Evolutionary conservation across 2,329 filamentous ascomycete genomes (phyloP).

Genomic region (Colletotrichum agaves): DNA sequence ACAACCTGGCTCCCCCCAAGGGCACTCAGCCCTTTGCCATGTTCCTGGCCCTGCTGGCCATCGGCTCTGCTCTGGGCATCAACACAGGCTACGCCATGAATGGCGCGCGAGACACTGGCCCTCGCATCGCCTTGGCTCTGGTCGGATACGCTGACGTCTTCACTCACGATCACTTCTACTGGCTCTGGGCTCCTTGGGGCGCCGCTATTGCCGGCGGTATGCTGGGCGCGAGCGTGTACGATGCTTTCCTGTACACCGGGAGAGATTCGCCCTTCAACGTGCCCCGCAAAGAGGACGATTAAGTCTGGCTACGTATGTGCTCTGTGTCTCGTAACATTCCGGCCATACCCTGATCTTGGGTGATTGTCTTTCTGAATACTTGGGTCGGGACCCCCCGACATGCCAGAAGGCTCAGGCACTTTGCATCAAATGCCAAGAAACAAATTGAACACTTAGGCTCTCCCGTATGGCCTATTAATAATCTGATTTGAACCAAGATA

Average conservation of each 20-base stretch:
- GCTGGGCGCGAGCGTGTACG: conserved; percentile 45
- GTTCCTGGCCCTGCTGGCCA: conserved; percentile 47
- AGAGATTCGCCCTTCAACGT: conserved; percentile 32
- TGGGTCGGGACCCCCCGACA: too few relatives aligned
- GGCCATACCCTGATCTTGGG: too few relatives aligned
- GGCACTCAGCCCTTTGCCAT: conserved; percentile 51
- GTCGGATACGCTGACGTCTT: conserved; percentile 47
- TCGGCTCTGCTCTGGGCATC: conserved; percentile 50
- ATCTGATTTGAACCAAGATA: too few relatives aligned
- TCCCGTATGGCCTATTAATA: too few relatives aligned
- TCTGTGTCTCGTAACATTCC: too few relatives aligned
- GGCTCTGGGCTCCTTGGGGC: conserved; percentile 46
- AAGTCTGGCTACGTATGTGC: conserved; percentile 30
- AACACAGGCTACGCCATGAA: conserved; percentile 52
- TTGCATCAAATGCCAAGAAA: too few relatives aligned
- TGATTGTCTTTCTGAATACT: too few relatives aligned
- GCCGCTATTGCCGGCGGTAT: conserved; percentile 44
- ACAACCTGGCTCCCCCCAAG: conserved; percentile 50
- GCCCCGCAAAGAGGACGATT: conserved; percentile 16
- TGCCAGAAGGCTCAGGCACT: too few relatives aligned
- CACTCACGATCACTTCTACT: conserved; percentile 43
- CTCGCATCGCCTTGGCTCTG: conserved; percentile 46
- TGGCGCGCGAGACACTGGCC: conserved; percentile 51
- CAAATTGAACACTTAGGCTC: too few relatives aligned
- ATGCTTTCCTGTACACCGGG: conserved; percentile 43